Percentiles rank a stretch among this genome's conserved stretches.
These are phyloP conservation scores for Boletus tylopilopsis DNA, from an alignment of 768 basidiomycete genomes.

Conservation along the genomic window DNA sequence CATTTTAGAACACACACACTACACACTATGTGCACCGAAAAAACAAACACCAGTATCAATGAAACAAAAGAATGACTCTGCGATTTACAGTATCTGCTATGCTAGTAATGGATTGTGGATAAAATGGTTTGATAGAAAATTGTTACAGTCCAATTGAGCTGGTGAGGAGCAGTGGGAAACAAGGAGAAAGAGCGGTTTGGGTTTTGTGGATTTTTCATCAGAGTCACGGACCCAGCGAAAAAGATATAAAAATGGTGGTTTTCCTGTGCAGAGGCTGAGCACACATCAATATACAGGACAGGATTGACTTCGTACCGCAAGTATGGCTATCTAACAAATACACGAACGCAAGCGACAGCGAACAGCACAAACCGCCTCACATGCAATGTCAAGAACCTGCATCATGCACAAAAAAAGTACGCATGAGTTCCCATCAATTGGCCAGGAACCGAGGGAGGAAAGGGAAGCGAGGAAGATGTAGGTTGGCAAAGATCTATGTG, in stretches of 20 bases:
- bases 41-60: constrained; percentile 12
- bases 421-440: constrained; percentile 21
- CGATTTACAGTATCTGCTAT: constrained; percentile 26
- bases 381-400: constrained; percentile 31
- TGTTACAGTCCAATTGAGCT: constrained; percentile 30
- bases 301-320: constrained; percentile 37
- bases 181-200: constrained; percentile 24
- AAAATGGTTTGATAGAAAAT: constrained; percentile 14
- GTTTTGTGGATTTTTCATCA: constrained; percentile 18
- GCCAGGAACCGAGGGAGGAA: neutral
- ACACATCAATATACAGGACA: constrained; percentile 20
- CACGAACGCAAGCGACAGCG: constrained; percentile 38
- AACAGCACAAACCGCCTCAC: constrained; percentile 25
- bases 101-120: constrained; percentile 21
- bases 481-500: constrained; percentile 13
- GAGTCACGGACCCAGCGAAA: constrained; percentile 27
- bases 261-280: constrained; percentile 20
- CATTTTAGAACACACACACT: constrained; percentile 11
- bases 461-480: neutral
- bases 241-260: neutral
- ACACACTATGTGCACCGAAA: constrained; percentile 25
- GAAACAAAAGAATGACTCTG: constrained; percentile 29
- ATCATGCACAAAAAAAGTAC: constrained; percentile 16
- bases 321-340: constrained; percentile 54
- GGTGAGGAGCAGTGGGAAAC: constrained; percentile 9